A percentile compares a stretch with the other conserved stretches of the same genome.
Conservation (phyloP, 352 stramenopile genomes). For the Globisporangium yorkense region DNA sequence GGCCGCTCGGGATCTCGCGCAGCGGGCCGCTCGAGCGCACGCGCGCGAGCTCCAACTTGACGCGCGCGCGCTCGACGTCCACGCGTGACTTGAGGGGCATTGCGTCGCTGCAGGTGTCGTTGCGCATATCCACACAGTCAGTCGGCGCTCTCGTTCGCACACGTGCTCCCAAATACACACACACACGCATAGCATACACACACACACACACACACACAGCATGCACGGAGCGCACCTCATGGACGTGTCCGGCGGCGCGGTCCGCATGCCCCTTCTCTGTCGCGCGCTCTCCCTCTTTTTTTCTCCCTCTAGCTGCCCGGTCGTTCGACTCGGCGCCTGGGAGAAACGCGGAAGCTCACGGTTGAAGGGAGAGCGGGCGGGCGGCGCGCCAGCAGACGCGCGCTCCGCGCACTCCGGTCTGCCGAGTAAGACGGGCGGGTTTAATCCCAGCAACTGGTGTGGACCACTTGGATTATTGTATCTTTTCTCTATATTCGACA, state of each 20-base stretch:
- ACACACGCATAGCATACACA: not conserved
- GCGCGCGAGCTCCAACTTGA: constrained; percentile 39
- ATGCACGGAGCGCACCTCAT: not conserved
- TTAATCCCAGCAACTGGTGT: too few species aligned
- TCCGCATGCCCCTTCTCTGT: not conserved
- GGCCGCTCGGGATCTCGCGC: constrained; percentile 36
- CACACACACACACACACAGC: not conserved
- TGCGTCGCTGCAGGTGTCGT: not conserved
- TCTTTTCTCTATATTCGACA: too few species aligned
- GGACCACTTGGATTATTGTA: not conserved
- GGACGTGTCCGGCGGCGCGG: too few species aligned
- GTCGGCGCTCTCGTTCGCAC: not conserved
- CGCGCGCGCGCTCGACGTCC: constrained; percentile 29
- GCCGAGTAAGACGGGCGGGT: too few species aligned
- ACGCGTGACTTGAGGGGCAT: constrained; percentile 2
- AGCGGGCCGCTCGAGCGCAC: constrained; percentile 20
- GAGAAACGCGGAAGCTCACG: constrained; percentile 8
- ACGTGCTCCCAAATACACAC: not conserved
- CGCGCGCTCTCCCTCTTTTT: not conserved
- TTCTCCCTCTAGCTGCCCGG: not conserved
- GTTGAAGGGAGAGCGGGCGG: constrained; percentile 7
- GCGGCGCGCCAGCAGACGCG: constrained; percentile 1
- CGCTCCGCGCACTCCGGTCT: too few species aligned
- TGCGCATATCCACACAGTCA: not conserved
- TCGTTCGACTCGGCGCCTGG: not conserved